phyloP scores from a whole-genome alignment of 2,329 filamentous ascomycete species.

The Fusarium goolgardi region DNA sequence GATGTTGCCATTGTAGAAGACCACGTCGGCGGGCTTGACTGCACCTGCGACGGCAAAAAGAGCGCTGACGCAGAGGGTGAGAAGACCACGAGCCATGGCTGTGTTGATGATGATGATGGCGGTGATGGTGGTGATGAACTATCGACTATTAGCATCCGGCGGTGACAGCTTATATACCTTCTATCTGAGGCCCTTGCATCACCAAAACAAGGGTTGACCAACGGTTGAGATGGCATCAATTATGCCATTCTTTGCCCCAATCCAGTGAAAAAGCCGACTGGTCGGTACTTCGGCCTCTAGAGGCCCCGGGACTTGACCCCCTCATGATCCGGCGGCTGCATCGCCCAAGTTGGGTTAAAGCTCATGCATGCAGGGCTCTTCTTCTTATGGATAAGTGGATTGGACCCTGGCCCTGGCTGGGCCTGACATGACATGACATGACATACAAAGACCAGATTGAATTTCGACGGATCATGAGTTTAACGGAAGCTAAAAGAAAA shows the following conservation, averaged over 20 bases:
- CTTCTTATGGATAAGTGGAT: slow-evolving; percentile 8
- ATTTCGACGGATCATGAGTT: not conserved
- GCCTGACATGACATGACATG: not conserved
- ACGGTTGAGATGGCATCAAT: not conserved
- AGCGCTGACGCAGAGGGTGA: slow-evolving; percentile 30
- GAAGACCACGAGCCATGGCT: slow-evolving; percentile 33
- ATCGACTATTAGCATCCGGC: not conserved
- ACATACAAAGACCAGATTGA: not conserved
- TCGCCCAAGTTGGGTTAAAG: slow-evolving; percentile 11
- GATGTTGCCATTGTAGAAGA: slow-evolving; percentile 47
- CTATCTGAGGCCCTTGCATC: not conserved
- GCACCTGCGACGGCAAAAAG: slow-evolving; percentile 23
- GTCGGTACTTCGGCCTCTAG: not conserved
- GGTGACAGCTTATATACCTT: slow-evolving; percentile 2
- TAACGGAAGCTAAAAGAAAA: not conserved
- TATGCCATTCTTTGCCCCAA: not conserved
- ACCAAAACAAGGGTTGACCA: not conserved
- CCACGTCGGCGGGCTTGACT: slow-evolving; percentile 26
- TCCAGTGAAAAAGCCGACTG: not conserved
- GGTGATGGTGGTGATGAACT: slow-evolving; percentile 1
- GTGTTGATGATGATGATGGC: not conserved
- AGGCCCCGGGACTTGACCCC: not conserved
- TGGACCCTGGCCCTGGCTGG: not conserved
- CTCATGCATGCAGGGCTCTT: not conserved
- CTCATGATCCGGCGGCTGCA: slow-evolving; percentile 4